phyloP scores from a whole-genome alignment of 192 early-diverging fungal genomes.

The Jimgerdemannia lactiflua region DNA sequence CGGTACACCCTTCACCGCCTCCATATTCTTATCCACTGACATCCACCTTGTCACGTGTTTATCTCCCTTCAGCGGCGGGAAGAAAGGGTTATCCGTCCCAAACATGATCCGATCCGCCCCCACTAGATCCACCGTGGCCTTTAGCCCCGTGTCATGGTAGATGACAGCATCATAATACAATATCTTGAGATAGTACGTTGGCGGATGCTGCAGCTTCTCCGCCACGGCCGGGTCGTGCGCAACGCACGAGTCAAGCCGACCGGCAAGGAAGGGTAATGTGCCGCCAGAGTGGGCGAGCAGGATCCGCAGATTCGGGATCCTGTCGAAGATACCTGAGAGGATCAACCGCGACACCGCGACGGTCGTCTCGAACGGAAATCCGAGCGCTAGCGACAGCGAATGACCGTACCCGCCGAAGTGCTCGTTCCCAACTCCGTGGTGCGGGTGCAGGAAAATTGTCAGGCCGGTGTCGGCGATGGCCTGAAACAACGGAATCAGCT shows the following conservation, averaged over 20 bases:
- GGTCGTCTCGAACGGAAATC: slow-evolving; percentile 12
- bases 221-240: not conserved
- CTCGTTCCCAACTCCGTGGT: slow-evolving; percentile 22
- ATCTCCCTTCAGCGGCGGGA: no score
- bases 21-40: no score
- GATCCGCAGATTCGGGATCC: slow-evolving; percentile 29
- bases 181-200: not conserved
- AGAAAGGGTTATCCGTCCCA: no score
- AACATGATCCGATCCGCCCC: no score
- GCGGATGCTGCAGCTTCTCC: slow-evolving; percentile 3
- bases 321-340: slow-evolving; percentile 34
- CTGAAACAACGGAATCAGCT: slow-evolving; percentile 31
- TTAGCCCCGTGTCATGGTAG: no score
- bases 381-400: slow-evolving; percentile 28
- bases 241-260: slow-evolving; percentile 30
- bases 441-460: slow-evolving; percentile 31
- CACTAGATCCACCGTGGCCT: no score
- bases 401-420: slow-evolving; percentile 23
- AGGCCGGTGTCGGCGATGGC: slow-evolving; percentile 15
- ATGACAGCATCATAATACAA: no score
- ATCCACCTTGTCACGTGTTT: no score
- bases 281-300: slow-evolving; percentile 39
- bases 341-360: slow-evolving; percentile 30
- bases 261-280: slow-evolving; percentile 34
- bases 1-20: not conserved